Percentiles rank a stretch among this genome's conserved stretches.
Evolutionary conservation across 306 rosid genomes (phyloP).

Genomic region (Lathyrus aphaca): DNA sequence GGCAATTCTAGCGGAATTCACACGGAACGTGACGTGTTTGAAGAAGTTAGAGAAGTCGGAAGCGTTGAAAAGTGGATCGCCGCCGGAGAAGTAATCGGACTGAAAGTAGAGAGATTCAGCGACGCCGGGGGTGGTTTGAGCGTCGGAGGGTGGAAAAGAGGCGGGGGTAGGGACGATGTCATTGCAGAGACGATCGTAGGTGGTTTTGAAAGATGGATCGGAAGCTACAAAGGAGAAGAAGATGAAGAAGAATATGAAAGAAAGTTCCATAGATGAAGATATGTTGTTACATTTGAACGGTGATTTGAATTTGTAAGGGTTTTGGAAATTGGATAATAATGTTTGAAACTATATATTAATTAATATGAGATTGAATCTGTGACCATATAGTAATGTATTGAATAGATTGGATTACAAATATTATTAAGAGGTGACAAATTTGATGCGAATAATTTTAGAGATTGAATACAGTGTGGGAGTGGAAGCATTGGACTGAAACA

Average conservation of each 20-base stretch:
- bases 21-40: constrained; percentile 39
- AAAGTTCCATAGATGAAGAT: constrained; percentile 44
- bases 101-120: constrained; percentile 41
- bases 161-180: constrained; percentile 52
- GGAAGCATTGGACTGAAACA: no score
- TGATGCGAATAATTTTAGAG: no score
- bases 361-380: no score
- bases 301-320: constrained; percentile 17
- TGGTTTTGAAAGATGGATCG: constrained; percentile 23
- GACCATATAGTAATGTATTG: no score
- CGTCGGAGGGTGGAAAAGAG: neutral
- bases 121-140: constrained; percentile 26
- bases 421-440: no score
- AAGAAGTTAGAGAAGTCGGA: constrained; percentile 8
- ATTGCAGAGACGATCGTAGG: constrained; percentile 58
- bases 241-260: constrained; percentile 37
- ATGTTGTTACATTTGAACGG: constrained; percentile 33
- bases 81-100: constrained; percentile 64
- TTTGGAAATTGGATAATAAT: neutral
- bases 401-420: no score
- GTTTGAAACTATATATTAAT: no score
- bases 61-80: constrained; percentile 52
- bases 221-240: constrained; percentile 11
- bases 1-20: constrained; percentile 34
- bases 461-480: no score